These are phyloP conservation scores for Brassica hybrid DNA, from an alignment of 441 rosid genomes.

Conservation along the genomic window DNA sequence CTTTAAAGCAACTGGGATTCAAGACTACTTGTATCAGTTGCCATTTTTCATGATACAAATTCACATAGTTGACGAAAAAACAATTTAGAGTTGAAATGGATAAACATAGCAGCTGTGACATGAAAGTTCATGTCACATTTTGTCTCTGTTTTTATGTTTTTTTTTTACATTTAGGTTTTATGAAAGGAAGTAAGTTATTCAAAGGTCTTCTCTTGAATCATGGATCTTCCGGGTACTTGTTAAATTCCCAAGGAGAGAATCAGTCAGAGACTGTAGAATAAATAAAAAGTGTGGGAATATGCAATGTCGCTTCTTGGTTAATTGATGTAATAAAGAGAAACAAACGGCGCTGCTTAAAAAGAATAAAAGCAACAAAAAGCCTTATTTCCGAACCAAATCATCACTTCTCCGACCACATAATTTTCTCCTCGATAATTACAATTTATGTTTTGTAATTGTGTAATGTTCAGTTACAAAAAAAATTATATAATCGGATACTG, in stretches of 20 bases:
- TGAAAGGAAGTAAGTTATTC: constrained; percentile 29
- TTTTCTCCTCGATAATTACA: constrained; percentile 33
- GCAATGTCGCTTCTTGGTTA: constrained; percentile 57
- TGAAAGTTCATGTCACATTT: constrained; percentile 46
- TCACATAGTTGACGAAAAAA: background rate
- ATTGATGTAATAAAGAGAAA: constrained; percentile 74
- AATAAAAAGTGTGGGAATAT: constrained; percentile 41
- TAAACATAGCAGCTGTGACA: constrained; percentile 45
- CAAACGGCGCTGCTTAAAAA: constrained; percentile 62
- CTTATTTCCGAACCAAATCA: constrained; percentile 49
- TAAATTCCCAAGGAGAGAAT: constrained; percentile 66
- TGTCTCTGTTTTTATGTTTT: constrained; percentile 26
- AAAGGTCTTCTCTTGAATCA: constrained; percentile 36
- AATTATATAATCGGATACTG: too few species aligned
- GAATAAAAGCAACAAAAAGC: constrained; percentile 41
- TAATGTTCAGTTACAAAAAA: too few species aligned
- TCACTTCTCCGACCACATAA: constrained; percentile 42
- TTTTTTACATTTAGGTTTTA: constrained; percentile 24
- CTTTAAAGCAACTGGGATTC: background rate
- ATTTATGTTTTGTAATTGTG: constrained; percentile 7
- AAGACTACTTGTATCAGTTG: background rate
- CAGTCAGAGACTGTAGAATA: constrained; percentile 41
- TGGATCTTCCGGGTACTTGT: constrained; percentile 45
- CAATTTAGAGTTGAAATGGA: constrained; percentile 28
- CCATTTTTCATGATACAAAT: background rate